These are phyloP conservation scores for Clarireedia monteithiana DNA, from an alignment of 2,329 filamentous ascomycete species.

Conservation along the genomic window DNA sequence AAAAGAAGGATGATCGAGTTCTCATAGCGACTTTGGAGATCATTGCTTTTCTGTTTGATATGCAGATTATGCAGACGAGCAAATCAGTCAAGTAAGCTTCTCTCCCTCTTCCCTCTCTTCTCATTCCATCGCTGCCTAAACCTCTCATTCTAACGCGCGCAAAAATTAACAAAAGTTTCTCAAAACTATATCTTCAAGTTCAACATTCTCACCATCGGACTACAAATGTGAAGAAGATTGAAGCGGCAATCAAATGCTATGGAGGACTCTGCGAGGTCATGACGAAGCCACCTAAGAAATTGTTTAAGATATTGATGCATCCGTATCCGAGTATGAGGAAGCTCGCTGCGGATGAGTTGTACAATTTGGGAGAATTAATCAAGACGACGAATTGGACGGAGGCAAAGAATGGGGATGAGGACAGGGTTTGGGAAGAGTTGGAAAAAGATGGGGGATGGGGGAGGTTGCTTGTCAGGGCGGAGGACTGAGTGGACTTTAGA, in stretches of 20 bases:
- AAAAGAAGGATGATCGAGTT: slow-evolving; percentile 53
- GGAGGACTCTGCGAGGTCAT: neutral
- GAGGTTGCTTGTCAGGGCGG: neutral
- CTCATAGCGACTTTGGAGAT: slow-evolving; percentile 71
- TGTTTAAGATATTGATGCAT: neutral
- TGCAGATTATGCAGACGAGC: neutral
- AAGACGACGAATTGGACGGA: neutral
- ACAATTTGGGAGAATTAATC: neutral
- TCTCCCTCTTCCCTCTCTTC: no score
- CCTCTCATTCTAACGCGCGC: no score
- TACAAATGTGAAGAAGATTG: neutral
- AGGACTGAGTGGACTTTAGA: no score
- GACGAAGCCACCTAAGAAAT: neutral
- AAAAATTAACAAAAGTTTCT: neutral
- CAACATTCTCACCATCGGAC: neutral
- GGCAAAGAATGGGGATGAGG: neutral
- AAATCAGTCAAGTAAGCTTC: neutral
- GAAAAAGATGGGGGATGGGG: neutral
- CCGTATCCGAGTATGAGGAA: neutral
- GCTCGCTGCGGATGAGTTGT: neutral
- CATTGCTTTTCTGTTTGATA: slow-evolving; percentile 66
- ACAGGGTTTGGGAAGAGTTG: neutral
- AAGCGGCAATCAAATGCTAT: neutral
- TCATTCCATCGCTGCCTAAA: neutral
- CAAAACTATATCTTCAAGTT: neutral